Conservation (phyloP, 208 protist species). For the Crithidia bombi region DNA sequence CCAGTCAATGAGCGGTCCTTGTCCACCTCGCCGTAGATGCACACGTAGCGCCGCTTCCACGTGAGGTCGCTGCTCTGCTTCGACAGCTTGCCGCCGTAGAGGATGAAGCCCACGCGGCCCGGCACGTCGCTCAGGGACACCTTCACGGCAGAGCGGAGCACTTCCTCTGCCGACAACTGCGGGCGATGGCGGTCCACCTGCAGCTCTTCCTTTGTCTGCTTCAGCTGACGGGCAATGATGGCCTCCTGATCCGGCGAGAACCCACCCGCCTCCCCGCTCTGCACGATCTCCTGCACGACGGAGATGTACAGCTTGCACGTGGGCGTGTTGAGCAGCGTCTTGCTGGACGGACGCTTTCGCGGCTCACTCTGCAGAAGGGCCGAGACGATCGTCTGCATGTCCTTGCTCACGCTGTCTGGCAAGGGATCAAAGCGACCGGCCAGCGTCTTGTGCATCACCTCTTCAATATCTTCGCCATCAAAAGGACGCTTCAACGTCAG, state of each 20-base stretch:
- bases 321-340: constrained; percentile 65
- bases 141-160: constrained; percentile 38
- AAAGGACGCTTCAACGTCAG: constrained; percentile 85
- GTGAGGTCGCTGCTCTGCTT: constrained; percentile 78
- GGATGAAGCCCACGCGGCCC: constrained; percentile 46
- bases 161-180: constrained; percentile 58
- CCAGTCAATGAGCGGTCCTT: constrained; percentile 41
- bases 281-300: constrained; percentile 74
- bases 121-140: constrained; percentile 50
- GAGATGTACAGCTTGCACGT: constrained; percentile 82
- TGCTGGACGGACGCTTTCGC: constrained; percentile 56
- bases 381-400: constrained; percentile 69
- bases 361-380: constrained; percentile 63
- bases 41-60: constrained; percentile 80
- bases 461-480: constrained; percentile 68
- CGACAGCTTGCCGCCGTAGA: constrained; percentile 56
- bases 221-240: constrained; percentile 54
- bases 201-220: constrained; percentile 60
- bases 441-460: constrained; percentile 82
- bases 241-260: constrained; percentile 48
- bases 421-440: constrained; percentile 57
- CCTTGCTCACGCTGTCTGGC: constrained; percentile 47
- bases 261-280: constrained; percentile 44
- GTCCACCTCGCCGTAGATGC: constrained; percentile 63
- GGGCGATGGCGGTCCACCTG: constrained; percentile 40